Percentiles rank a stretch among this genome's conserved stretches.
These are phyloP conservation scores for Kuraishia molischiana DNA, from an alignment of 805 yeast genomes.

Conservation along the genomic window DNA sequence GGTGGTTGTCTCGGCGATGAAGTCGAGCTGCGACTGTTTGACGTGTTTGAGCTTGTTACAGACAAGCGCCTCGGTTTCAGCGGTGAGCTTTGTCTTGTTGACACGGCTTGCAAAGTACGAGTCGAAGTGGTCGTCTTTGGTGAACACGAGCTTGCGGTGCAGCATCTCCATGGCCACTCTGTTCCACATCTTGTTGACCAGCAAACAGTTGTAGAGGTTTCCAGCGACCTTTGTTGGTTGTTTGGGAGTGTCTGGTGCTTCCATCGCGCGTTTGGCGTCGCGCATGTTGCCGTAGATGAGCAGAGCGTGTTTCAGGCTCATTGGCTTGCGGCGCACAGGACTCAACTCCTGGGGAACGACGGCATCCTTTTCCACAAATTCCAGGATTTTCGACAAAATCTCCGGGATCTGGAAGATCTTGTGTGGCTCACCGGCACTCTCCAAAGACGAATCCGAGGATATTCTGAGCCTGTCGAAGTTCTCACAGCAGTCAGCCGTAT, in stretches of 20 bases:
- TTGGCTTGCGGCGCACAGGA: conserved; percentile 58
- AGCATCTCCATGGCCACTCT: conserved; percentile 44
- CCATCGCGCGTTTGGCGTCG: conserved; percentile 37
- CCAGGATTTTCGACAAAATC: conserved; percentile 50
- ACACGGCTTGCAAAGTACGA: conserved; percentile 15
- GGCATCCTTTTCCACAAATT: conserved; percentile 45
- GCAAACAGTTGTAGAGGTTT: conserved; percentile 45
- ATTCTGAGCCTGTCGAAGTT: not conserved
- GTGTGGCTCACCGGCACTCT: not conserved
- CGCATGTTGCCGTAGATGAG: conserved; percentile 49
- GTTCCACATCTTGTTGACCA: conserved; percentile 64
- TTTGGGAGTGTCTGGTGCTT: conserved; percentile 4
- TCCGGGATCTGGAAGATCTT: conserved; percentile 64
- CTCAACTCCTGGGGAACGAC: conserved; percentile 50
- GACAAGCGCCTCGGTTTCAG: conserved; percentile 27
- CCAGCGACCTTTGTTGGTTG: conserved; percentile 10
- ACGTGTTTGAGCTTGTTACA: conserved; percentile 55
- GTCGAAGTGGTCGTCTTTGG: conserved; percentile 28
- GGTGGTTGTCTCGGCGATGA: conserved; percentile 26
- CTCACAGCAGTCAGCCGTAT: not conserved
- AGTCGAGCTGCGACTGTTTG: conserved; percentile 42
- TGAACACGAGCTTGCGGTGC: conserved; percentile 45
- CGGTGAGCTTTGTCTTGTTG: not conserved
- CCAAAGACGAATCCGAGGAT: not conserved
- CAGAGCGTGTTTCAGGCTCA: conserved; percentile 59